Base-by-base conservation (phyloP, 257 asterid species). In the Knoxia roxburghii region DNA sequence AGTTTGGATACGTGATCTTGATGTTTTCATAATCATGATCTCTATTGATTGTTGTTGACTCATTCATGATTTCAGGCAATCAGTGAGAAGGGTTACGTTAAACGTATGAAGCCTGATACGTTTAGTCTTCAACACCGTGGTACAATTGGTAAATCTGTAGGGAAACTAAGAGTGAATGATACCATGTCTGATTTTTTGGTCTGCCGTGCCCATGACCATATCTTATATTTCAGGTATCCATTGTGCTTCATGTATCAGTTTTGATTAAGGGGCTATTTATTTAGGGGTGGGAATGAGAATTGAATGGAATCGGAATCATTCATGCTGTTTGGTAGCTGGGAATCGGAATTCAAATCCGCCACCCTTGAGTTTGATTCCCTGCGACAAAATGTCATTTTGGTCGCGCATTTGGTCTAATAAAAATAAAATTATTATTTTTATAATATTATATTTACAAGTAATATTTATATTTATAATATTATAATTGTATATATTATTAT, bases 131-230 rank as follows among this genome's bases (percentile, higher is more conserved):
- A 90, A 78, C 79, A 77, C 64, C 96, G 99, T 6, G 99, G 99
- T 68, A 88, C 96, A 60, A 90, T 94, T 71, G 99, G 99, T 41
- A 94, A 88, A 84, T 94, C 99, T 55, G 97, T 94, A 20, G 99
- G 99, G 70, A 94, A 94, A 75, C 72, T 94, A 70, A 85, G 96
- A 80, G 87, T 88, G 54, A 89, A 94, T 69, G 99, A 94, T 68
- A 72, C 95, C 9, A 86, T 94, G 99, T 84, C 99, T 76, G 96
- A 90, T 80, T 90, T 90, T 76, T 84, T 90, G 64, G 99, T 94
- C n/a, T 94, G 97, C 67, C 91, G 71, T 66, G 88, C 99, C 59
- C 99, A 94, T 49, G 99, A 94, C 72, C 87, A 87, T 68, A 95
- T 94, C 69, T 82, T 94, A 39, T 94, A 88, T 78, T 94, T 94